These are phyloP conservation scores for Colletotrichum australisinense DNA, from an alignment of 2,329 filamentous ascomycete species.

Conservation along the genomic window DNA sequence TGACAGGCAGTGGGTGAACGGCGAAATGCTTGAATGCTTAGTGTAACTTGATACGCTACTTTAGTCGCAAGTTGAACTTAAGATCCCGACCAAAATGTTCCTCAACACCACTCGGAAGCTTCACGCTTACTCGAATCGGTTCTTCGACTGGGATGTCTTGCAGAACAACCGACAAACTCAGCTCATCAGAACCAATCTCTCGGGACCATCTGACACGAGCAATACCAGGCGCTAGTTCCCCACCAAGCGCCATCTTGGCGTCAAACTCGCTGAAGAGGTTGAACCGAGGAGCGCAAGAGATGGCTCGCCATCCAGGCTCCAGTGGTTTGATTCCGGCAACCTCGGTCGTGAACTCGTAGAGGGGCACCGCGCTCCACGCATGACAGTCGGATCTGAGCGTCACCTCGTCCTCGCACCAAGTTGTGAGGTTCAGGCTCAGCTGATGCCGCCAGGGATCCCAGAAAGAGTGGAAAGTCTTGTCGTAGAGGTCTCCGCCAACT, in stretches of 20 bases:
- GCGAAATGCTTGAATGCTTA: too few relatives aligned
- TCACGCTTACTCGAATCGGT: neutral
- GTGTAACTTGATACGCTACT: too few relatives aligned
- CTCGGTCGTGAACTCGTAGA: constrained; percentile 39
- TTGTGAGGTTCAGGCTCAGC: constrained; percentile 34
- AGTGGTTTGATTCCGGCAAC: constrained; percentile 31
- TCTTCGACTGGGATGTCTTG: neutral
- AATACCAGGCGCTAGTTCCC: neutral
- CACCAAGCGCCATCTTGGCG: neutral
- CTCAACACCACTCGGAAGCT: neutral
- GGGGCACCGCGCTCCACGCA: constrained; percentile 37
- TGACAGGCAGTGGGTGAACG: too few relatives aligned
- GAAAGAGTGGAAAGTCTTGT: constrained; percentile 32
- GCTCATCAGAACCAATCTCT: neutral
- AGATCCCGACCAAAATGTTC: too few relatives aligned
- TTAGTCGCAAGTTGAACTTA: too few relatives aligned
- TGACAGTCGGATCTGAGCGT: constrained; percentile 38
- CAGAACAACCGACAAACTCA: neutral
- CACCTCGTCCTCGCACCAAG: constrained; percentile 38
- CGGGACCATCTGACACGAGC: constrained; percentile 3
- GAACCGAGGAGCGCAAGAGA: constrained; percentile 33
- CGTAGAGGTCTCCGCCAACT: constrained; percentile 31
- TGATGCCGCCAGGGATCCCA: constrained; percentile 37
- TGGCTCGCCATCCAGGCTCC: constrained; percentile 27
- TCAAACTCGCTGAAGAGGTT: neutral